A percentile compares a stretch with the other conserved stretches of the same genome.
Evolutionary conservation across 495 filamentous ascomycete genomes (phyloP).

Genomic region (Neurospora sp.): DNA sequence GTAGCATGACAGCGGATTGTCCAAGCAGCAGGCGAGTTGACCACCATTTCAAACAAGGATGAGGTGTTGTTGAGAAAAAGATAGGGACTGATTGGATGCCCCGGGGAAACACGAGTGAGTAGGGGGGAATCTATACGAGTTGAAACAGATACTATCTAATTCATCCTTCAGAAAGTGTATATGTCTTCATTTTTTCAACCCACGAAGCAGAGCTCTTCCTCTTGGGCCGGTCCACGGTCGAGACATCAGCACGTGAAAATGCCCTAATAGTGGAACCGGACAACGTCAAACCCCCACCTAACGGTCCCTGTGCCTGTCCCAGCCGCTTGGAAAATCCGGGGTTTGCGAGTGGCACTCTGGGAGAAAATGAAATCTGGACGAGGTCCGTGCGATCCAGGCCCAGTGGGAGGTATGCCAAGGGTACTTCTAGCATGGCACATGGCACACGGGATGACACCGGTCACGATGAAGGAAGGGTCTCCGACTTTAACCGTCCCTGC

Average conservation of each 20-base stretch:
- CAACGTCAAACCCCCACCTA: neutral
- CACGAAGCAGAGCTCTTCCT: neutral
- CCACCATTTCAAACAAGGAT: neutral
- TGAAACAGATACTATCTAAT: neutral
- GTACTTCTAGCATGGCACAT: neutral
- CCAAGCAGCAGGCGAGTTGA: neutral
- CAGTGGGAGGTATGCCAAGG: neutral
- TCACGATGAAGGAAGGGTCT: neutral
- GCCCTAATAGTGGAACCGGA: neutral
- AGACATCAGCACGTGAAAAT: neutral
- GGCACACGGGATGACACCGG: neutral
- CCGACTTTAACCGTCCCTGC: neutral
- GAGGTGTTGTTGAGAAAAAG: neutral
- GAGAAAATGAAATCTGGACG: neutral
- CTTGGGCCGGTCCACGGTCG: neutral
- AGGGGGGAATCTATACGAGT: neutral
- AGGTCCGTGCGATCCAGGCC: neutral
- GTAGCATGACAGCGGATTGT: slow-evolving; percentile 5
- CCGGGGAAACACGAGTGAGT: neutral
- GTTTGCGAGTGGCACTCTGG: neutral
- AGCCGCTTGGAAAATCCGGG: neutral
- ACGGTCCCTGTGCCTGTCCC: neutral
- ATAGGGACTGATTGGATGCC: neutral
- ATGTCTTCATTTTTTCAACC: neutral
- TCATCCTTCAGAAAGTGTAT: neutral